Evolutionary conservation across 108 stramenopile genomes (phyloP).

Genomic region (Cyclotella cryptica): DNA sequence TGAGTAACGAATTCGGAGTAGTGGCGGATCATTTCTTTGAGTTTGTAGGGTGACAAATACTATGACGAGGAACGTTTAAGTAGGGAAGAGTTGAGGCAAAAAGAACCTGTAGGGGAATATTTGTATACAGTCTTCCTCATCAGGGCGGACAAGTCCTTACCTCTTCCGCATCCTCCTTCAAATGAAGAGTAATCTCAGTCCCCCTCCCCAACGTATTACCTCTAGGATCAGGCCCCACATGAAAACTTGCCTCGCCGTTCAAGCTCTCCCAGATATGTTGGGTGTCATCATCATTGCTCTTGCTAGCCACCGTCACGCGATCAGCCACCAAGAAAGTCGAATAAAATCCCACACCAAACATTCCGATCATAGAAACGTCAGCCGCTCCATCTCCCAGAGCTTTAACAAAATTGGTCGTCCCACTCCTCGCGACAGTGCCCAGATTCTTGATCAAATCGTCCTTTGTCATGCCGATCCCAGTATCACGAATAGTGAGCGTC

Average conservation of each 20-base stretch:
- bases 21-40: slow-evolving; percentile 88
- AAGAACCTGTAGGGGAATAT: neutral
- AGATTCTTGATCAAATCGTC: slow-evolving; percentile 95
- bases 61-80: too few relatives aligned
- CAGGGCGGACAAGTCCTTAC: slow-evolving; percentile 8
- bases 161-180: slow-evolving; percentile 95
- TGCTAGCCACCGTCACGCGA: slow-evolving; percentile 93
- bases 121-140: too few relatives aligned
- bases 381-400: slow-evolving; percentile 82
- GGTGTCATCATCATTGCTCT: slow-evolving; percentile 84
- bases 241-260: slow-evolving; percentile 91
- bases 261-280: slow-evolving; percentile 98
- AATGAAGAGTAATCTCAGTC: slow-evolving; percentile 98
- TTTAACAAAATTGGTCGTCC: slow-evolving; percentile 99
- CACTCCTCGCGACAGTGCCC: slow-evolving; percentile 99
- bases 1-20: slow-evolving; percentile 99
- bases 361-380: slow-evolving; percentile 95
- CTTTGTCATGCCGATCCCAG: slow-evolving; percentile 99
- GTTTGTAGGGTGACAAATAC: slow-evolving; percentile 78
- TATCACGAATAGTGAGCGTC: slow-evolving; percentile 96
- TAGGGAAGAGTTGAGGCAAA: slow-evolving; percentile 1
- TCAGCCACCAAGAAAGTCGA: slow-evolving; percentile 96
- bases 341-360: slow-evolving; percentile 99
- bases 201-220: slow-evolving; percentile 98
- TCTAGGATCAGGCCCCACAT: slow-evolving; percentile 92